Evolutionary conservation across 164 flowering plant genomes (phyloP).

Genomic region (Aristolochia fimbriata): DNA sequence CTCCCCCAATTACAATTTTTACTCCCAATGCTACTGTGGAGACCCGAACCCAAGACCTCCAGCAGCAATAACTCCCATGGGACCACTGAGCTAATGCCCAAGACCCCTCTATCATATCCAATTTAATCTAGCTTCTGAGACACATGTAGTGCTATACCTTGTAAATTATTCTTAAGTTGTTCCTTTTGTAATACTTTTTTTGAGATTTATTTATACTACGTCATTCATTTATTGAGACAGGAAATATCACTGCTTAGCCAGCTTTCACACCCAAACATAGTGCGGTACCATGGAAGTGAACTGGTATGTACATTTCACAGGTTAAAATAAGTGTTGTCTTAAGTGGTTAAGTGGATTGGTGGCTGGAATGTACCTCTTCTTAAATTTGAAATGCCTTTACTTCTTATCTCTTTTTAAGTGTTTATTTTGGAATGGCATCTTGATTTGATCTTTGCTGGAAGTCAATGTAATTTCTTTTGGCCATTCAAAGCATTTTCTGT

Average conservation of each 20-base stretch:
- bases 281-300: conserved; percentile 81
- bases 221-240: conserved; percentile 25
- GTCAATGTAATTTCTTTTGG: not conserved
- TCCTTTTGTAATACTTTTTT: not conserved
- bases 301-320: conserved; percentile 35
- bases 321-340: not conserved
- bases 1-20: too few relatives aligned
- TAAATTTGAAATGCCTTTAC: not conserved
- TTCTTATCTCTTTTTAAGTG: not conserved
- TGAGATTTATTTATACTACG: not conserved
- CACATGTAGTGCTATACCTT: not conserved
- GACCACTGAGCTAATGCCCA: too few relatives aligned
- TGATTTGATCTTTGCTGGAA: not conserved
- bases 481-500: too few relatives aligned
- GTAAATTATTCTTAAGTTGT: not conserved
- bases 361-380: too few relatives aligned
- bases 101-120: too few relatives aligned
- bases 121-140: not conserved
- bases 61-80: too few relatives aligned
- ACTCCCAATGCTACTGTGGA: too few relatives aligned
- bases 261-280: conserved; percentile 82
- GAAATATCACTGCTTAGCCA: conserved; percentile 80
- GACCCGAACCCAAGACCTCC: too few relatives aligned
- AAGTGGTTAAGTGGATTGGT: too few relatives aligned
- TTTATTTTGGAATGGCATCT: not conserved